A percentile compares a stretch with the other conserved stretches of the same genome.
These are phyloP conservation scores for Phialophora chinensis DNA, from an alignment of 2,329 filamentous ascomycete species.

Conservation along the genomic window DNA sequence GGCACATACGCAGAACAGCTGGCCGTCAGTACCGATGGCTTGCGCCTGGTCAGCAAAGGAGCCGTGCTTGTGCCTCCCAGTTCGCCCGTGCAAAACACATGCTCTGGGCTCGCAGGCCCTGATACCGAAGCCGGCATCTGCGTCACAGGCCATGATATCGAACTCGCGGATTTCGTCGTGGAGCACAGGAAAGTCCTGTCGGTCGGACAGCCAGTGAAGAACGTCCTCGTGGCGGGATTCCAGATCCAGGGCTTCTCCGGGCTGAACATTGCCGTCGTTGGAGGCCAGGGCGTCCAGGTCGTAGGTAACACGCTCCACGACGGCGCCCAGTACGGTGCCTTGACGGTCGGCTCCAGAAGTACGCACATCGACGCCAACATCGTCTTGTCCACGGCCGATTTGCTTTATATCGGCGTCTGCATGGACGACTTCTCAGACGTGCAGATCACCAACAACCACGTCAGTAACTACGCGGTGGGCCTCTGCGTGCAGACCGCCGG, in stretches of 20 bases:
- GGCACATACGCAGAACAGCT: slow-evolving; percentile 34
- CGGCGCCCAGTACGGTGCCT: slow-evolving; percentile 27
- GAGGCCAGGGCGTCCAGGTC: slow-evolving; percentile 23
- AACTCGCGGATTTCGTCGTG: slow-evolving; percentile 26
- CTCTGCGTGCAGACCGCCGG: slow-evolving; percentile 31
- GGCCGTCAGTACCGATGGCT: slow-evolving; percentile 24
- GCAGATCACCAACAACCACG: slow-evolving; percentile 22
- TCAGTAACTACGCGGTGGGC: slow-evolving; percentile 27
- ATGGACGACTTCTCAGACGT: slow-evolving; percentile 28
- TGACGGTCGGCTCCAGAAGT: slow-evolving; percentile 28
- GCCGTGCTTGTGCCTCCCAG: slow-evolving; percentile 32
- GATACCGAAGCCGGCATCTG: slow-evolving; percentile 33
- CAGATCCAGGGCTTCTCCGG: slow-evolving; percentile 29
- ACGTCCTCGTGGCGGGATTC: slow-evolving; percentile 30
- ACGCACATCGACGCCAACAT: slow-evolving; percentile 25
- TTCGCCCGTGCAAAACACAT: slow-evolving; percentile 20
- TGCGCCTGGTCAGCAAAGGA: slow-evolving; percentile 26
- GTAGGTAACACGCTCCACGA: slow-evolving; percentile 26
- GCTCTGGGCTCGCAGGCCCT: slow-evolving; percentile 27
- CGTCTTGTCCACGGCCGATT: slow-evolving; percentile 16
- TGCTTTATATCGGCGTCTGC: slow-evolving; percentile 32
- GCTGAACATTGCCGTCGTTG: slow-evolving; percentile 29
- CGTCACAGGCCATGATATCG: slow-evolving; percentile 25
- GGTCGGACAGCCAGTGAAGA: slow-evolving; percentile 25
- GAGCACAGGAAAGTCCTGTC: slow-evolving; percentile 32